A percentile compares a stretch with the other conserved stretches of the same genome.
Conservation (phyloP, 805 yeast species). For the Sungouiella blattae region DNA sequence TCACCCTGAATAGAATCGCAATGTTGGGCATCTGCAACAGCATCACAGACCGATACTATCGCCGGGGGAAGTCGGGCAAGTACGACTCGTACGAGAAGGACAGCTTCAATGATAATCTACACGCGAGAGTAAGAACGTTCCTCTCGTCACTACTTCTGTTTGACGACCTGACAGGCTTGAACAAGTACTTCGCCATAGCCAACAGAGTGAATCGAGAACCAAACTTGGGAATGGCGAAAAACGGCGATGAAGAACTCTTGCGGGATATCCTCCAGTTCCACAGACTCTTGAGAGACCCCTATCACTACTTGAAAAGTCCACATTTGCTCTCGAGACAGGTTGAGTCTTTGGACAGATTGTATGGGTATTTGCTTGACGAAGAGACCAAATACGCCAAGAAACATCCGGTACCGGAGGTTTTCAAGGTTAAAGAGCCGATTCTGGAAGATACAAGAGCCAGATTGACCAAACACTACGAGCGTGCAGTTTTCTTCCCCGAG, state of each 20-base stretch:
- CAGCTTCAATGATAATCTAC: slow-evolving; percentile 35
- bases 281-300: slow-evolving; percentile 35
- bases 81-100: slow-evolving; percentile 34
- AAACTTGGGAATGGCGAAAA: slow-evolving; percentile 15
- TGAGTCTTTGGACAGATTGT: slow-evolving; percentile 26
- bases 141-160: slow-evolving; percentile 30
- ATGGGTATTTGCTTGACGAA: slow-evolving; percentile 26
- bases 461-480: slow-evolving; percentile 17
- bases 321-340: slow-evolving; percentile 18
- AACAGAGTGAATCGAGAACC: slow-evolving; percentile 24
- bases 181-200: slow-evolving; percentile 34
- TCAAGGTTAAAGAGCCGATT: slow-evolving; percentile 12
- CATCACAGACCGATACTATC: slow-evolving; percentile 30
- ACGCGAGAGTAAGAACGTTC: slow-evolving; percentile 33
- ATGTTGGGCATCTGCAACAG: slow-evolving; percentile 38
- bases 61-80: slow-evolving; percentile 17
- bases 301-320: slow-evolving; percentile 22
- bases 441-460: slow-evolving; percentile 14
- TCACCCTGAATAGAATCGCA: slow-evolving; percentile 34
- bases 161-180: slow-evolving; percentile 44
- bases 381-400: slow-evolving; percentile 21
- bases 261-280: slow-evolving; percentile 30
- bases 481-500: slow-evolving; percentile 31
- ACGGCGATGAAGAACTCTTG: slow-evolving; percentile 25
- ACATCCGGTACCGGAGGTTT: slow-evolving; percentile 17